Evolutionary conservation across 2,329 filamentous ascomycete genomes (phyloP).

Genomic region (Fonsecaea pugnacius): DNA sequence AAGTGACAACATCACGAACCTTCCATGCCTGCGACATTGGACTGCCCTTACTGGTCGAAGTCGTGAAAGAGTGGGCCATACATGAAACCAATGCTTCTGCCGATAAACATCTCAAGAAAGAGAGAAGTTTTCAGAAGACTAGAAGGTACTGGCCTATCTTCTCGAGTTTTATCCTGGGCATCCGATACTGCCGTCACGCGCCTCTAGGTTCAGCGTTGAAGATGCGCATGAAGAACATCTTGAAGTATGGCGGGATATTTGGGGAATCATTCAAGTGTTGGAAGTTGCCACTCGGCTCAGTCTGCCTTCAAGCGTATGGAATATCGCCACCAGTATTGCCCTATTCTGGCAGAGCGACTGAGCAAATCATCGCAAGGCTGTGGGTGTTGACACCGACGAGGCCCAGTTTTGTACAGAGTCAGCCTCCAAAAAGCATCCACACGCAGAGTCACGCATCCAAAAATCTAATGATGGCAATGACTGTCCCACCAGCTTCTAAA

Average conservation of each 20-base stretch:
- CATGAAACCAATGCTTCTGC: conserved; percentile 27
- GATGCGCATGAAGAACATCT: conserved; percentile 55
- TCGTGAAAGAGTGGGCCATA: conserved; percentile 48
- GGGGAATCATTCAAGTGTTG: conserved; percentile 55
- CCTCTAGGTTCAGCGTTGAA: conserved; percentile 54
- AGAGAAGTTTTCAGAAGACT: conserved; percentile 49
- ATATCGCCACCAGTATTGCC: conserved; percentile 17
- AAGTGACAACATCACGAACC: conserved; percentile 43
- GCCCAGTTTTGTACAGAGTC: not conserved
- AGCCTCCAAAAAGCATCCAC: not conserved
- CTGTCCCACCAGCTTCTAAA: not conserved
- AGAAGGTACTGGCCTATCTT: conserved; percentile 54
- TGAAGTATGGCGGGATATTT: conserved; percentile 52
- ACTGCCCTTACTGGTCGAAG: conserved; percentile 53
- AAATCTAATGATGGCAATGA: not conserved
- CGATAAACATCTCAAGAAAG: conserved; percentile 46
- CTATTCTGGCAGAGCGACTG: conserved; percentile 26
- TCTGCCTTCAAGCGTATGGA: conserved; percentile 22
- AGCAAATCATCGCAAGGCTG: conserved; percentile 21
- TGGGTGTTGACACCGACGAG: not conserved
- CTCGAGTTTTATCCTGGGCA: conserved; percentile 50
- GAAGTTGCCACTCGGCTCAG: conserved; percentile 47
- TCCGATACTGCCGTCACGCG: conserved; percentile 56
- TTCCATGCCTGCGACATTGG: conserved; percentile 56
- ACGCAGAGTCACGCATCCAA: not conserved